Conservation (phyloP, 345 rosid species). For the Eucalyptus pauciflora region DNA sequence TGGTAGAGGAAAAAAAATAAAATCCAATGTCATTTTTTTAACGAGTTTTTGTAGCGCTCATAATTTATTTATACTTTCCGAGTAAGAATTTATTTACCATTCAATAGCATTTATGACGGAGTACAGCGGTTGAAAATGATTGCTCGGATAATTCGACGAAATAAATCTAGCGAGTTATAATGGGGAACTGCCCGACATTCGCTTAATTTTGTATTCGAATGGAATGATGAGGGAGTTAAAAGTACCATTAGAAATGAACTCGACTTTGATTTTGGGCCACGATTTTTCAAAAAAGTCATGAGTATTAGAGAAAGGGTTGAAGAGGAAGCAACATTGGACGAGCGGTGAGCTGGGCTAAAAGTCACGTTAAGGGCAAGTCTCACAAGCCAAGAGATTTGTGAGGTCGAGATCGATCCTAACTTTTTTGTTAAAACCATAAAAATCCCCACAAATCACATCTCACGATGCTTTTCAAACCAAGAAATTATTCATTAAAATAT, state of each 20-base stretch:
- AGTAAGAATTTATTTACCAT: not conserved
- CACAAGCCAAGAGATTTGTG: not conserved
- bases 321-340: not conserved
- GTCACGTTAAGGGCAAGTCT: not conserved
- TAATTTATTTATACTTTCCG: not conserved
- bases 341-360: not conserved
- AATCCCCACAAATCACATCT: not conserved
- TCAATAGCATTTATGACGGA: fast-evolving
- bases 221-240: not conserved
- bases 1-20: not conserved
- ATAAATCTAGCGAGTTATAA: not conserved
- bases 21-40: not conserved
- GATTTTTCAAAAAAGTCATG: not conserved
- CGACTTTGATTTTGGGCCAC: not conserved
- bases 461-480: not conserved
- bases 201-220: not conserved
- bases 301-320: not conserved
- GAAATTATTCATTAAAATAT: not conserved
- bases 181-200: not conserved
- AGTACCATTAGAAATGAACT: not conserved
- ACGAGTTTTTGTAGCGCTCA: not conserved
- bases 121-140: not conserved
- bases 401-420: not conserved
- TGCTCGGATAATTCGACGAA: not conserved
- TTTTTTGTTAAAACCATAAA: not conserved